Evolutionary conservation across 768 basidiomycete genomes (phyloP).

Genomic region (Mrakia frigida): DNA sequence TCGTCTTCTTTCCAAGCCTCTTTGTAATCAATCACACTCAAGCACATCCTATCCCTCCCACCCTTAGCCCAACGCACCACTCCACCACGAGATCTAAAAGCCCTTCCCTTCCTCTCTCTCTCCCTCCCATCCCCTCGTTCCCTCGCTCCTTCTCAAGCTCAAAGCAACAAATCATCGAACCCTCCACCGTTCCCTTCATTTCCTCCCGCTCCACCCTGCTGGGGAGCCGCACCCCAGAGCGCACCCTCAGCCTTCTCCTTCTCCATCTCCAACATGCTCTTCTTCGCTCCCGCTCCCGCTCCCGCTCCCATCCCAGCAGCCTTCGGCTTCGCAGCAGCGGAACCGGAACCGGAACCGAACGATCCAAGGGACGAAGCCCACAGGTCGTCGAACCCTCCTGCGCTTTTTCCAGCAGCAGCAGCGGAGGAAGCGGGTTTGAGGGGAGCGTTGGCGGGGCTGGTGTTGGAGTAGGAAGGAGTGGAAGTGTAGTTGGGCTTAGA

Average conservation of each 20-base stretch:
- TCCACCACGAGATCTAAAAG: too few relatives aligned
- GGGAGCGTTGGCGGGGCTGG: neutral
- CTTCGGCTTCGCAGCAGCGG: constrained; percentile 46
- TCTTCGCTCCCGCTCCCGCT: constrained; percentile 46
- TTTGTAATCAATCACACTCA: too few relatives aligned
- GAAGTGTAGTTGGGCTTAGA: constrained; percentile 28
- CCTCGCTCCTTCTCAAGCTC: neutral
- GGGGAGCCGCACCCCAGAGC: constrained; percentile 61
- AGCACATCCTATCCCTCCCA: too few relatives aligned
- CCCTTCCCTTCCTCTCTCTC: too few relatives aligned
- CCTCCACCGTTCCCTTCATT: too few relatives aligned
- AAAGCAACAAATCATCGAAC: constrained; percentile 49
- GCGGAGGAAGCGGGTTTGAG: neutral
- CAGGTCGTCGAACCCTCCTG: constrained; percentile 29
- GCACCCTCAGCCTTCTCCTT: constrained; percentile 75
- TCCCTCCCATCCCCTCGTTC: too few relatives aligned
- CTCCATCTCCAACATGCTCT: constrained; percentile 84
- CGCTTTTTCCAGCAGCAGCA: constrained; percentile 14
- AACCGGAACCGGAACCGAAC: constrained; percentile 36
- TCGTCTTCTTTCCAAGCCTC: too few relatives aligned
- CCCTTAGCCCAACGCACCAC: too few relatives aligned
- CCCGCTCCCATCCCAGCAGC: neutral
- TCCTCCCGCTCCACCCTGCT: constrained; percentile 22
- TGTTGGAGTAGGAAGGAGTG: neutral
- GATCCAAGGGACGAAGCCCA: constrained; percentile 34